phyloP scores from a whole-genome alignment of 441 rosid species.

The Mallotus repandus region DNA sequence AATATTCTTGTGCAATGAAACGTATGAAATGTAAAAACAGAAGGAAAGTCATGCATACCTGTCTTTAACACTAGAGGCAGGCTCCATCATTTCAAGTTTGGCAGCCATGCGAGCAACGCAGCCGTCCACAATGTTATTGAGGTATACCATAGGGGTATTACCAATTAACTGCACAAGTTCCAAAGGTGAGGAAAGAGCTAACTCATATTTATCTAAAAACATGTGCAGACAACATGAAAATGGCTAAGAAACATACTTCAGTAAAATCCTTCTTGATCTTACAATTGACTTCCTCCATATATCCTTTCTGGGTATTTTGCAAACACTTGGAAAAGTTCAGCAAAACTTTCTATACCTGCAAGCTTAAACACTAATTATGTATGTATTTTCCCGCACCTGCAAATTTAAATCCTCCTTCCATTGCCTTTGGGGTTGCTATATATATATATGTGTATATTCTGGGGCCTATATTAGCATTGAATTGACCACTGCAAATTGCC shows the following conservation, averaged over 20 bases:
- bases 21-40: too few species aligned
- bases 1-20: too few species aligned
- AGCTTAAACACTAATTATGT: too few species aligned
- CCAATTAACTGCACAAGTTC: conserved; percentile 53
- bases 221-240: neutral
- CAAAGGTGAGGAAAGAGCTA: neutral
- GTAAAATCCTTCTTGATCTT: conserved; percentile 67
- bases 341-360: too few species aligned
- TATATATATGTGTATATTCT: too few species aligned
- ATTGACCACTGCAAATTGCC: too few species aligned
- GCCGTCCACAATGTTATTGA: conserved; percentile 65
- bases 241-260: conserved; percentile 39
- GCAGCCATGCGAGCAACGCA: conserved; percentile 74
- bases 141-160: conserved; percentile 73
- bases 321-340: too few species aligned
- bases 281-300: conserved; percentile 15
- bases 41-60: conserved; percentile 25
- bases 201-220: too few species aligned
- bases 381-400: too few species aligned
- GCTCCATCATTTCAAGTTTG: conserved; percentile 74
- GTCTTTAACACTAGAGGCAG: conserved; percentile 71
- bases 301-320: neutral
- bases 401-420: too few species aligned
- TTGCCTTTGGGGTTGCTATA: too few species aligned
- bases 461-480: too few species aligned